Conservation (phyloP, 495 filamentous ascomycete genomes). For the Xylaria curta region DNA sequence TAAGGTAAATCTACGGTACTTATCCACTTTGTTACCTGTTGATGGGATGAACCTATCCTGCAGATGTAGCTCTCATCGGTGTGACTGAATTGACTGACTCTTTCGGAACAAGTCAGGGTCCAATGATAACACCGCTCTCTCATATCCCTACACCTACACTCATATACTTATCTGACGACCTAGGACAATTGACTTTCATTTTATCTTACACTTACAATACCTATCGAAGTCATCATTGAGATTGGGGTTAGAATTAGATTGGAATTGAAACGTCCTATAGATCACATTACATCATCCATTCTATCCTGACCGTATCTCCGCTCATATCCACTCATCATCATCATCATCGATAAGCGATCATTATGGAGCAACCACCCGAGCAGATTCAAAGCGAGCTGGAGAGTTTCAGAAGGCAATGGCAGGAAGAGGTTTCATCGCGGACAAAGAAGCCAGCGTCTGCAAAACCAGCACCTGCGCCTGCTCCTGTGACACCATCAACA, state of each 20-base stretch:
- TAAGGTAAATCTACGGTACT: background rate
- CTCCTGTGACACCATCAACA: constrained; percentile 5
- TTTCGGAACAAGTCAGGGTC: background rate
- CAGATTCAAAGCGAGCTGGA: constrained; percentile 73
- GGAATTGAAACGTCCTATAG: background rate
- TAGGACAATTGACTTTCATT: background rate
- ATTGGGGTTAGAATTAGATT: constrained; percentile 8
- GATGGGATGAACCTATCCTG: background rate
- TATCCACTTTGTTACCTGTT: background rate
- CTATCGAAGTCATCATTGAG: background rate
- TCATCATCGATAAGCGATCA: constrained; percentile 2
- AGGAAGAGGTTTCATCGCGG: constrained; percentile 70
- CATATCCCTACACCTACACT: background rate
- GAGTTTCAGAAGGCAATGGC: constrained; percentile 81
- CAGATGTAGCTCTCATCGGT: constrained; percentile 17
- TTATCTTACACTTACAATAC: background rate
- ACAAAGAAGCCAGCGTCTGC: constrained; percentile 45
- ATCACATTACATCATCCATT: constrained; percentile 10
- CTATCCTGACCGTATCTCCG: background rate
- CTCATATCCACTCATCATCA: constrained; percentile 1
- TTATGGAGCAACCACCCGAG: constrained; percentile 32
- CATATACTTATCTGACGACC: background rate
- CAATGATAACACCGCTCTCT: background rate
- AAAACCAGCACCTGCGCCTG: constrained; percentile 19
- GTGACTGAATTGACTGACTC: constrained; percentile 17